Percentiles rank a stretch among this genome's conserved stretches.
Conservation (phyloP, 2,329 filamentous ascomycete genomes). For the Coniochaeta sp. region DNA sequence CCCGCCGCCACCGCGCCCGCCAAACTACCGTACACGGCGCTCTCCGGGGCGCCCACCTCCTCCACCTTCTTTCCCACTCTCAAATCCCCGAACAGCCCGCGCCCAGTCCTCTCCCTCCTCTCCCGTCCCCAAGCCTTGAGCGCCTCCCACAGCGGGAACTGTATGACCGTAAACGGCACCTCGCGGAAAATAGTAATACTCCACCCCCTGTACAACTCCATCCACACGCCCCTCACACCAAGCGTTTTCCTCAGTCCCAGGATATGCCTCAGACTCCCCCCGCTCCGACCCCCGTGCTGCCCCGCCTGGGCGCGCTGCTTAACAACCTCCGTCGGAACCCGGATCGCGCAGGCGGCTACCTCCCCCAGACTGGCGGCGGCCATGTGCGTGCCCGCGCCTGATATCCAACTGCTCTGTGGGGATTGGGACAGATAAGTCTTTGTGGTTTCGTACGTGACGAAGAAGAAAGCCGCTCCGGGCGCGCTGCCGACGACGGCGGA, state of each 20-base stretch:
- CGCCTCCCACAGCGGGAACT: slow-evolving; percentile 94
- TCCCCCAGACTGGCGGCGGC: slow-evolving; percentile 79
- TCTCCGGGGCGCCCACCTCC: slow-evolving; percentile 65
- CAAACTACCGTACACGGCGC: slow-evolving; percentile 75
- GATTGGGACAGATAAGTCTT: slow-evolving; percentile 49
- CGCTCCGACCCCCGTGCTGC: slow-evolving; percentile 65
- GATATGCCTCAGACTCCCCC: slow-evolving; percentile 64
- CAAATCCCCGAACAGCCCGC: slow-evolving; percentile 15
- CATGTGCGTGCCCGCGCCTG: too few relatives aligned
- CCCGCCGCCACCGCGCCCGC: slow-evolving; percentile 82
- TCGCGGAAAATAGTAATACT: slow-evolving; percentile 89
- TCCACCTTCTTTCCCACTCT: slow-evolving; percentile 8
- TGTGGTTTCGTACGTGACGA: slow-evolving; percentile 82
- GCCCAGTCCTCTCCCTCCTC: slow-evolving; percentile 18
- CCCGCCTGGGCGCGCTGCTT: slow-evolving; percentile 94
- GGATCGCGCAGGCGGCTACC: slow-evolving; percentile 82
- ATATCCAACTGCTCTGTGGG: too few relatives aligned
- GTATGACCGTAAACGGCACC: slow-evolving; percentile 94
- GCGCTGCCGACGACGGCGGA: slow-evolving; percentile 85
- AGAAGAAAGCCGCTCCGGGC: slow-evolving; percentile 93
- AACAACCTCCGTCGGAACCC: slow-evolving; percentile 92
- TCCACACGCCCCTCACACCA: slow-evolving; percentile 56
- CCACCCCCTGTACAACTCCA: slow-evolving; percentile 87
- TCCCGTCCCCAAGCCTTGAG: slow-evolving; percentile 67
- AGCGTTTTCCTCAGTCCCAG: slow-evolving; percentile 39